phyloP scores from a whole-genome alignment of 176 grass and related monocot genomes.

The Poa annua region DNA sequence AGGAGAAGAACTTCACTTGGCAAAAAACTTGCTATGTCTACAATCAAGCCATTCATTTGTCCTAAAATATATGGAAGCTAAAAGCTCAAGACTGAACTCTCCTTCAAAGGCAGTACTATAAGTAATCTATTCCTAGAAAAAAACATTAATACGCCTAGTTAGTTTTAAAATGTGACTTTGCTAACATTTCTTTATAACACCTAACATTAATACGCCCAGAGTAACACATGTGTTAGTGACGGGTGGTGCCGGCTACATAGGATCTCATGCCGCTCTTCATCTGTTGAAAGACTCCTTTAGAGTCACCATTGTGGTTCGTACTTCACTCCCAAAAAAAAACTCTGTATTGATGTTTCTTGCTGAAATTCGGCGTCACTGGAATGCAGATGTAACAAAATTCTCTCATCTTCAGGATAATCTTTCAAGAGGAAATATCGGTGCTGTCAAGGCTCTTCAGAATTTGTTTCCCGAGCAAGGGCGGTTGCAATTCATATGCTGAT shows the following conservation, averaged over 20 bases:
- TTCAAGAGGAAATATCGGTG: conserved; percentile 87
- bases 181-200: too few species aligned
- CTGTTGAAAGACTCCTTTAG: conserved; percentile 81
- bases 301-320: conserved; percentile 98
- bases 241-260: conserved; percentile 85
- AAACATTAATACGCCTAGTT: too few species aligned
- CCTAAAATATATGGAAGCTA: too few species aligned
- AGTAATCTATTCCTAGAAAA: too few species aligned
- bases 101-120: too few species aligned
- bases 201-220: too few species aligned
- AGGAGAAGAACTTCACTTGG: too few species aligned
- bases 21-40: too few species aligned
- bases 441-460: conserved; percentile 72
- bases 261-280: conserved; percentile 80
- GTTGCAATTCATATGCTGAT: conserved; percentile 90
- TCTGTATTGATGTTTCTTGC: neutral
- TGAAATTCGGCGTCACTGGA: neutral
- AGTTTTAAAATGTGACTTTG: too few species aligned
- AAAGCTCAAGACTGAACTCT: too few species aligned
- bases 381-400: neutral
- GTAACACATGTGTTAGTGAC: conserved; percentile 85
- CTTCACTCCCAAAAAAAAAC: neutral
- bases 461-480: conserved; percentile 66
- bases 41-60: too few species aligned
- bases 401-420: conserved; percentile 65